phyloP scores from a whole-genome alignment of 306 rosid genomes.

The Gastrolobium bilobum region DNA sequence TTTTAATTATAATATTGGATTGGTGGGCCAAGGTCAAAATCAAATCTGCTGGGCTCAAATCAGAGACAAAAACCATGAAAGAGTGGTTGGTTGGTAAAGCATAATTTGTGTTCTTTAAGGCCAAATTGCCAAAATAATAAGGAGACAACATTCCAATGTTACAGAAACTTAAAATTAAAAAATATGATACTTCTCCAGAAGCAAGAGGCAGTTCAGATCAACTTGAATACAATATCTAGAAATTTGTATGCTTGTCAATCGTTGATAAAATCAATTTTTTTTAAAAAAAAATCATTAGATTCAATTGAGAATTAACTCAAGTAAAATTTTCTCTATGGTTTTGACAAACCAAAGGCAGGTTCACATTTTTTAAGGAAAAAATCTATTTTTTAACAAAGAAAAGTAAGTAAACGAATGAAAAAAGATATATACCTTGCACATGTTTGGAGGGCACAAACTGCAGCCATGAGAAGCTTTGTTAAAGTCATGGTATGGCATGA shows the following conservation, averaged over 20 bases:
- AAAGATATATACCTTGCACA: slow-evolving; percentile 73
- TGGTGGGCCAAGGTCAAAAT: slow-evolving; percentile 46
- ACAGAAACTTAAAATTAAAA: slow-evolving; percentile 8
- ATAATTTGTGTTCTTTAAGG: not conserved
- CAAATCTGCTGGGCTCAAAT: slow-evolving; percentile 21
- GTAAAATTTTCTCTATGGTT: not conserved
- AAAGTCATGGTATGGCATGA: slow-evolving; percentile 58
- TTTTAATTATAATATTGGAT: not conserved
- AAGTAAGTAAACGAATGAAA: not conserved
- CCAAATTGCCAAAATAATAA: not conserved
- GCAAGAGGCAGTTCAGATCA: not conserved
- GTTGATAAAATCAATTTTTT: not conserved
- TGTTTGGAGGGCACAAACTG: slow-evolving; percentile 66
- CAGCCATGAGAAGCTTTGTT: slow-evolving; percentile 61
- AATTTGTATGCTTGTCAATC: not conserved
- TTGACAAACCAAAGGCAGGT: not conserved
- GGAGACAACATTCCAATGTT: slow-evolving; percentile 18
- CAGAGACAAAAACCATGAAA: not conserved
- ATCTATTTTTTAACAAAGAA: not conserved
- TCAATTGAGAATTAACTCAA: not conserved
- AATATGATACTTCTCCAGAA: not conserved
- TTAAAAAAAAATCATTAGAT: not conserved
- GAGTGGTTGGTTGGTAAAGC: not conserved
- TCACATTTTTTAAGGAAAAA: not conserved
- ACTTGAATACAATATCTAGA: not conserved